These are phyloP conservation scores for Onygenales sp. DNA, from an alignment of 2,329 filamentous ascomycete genomes.

Conservation along the genomic window DNA sequence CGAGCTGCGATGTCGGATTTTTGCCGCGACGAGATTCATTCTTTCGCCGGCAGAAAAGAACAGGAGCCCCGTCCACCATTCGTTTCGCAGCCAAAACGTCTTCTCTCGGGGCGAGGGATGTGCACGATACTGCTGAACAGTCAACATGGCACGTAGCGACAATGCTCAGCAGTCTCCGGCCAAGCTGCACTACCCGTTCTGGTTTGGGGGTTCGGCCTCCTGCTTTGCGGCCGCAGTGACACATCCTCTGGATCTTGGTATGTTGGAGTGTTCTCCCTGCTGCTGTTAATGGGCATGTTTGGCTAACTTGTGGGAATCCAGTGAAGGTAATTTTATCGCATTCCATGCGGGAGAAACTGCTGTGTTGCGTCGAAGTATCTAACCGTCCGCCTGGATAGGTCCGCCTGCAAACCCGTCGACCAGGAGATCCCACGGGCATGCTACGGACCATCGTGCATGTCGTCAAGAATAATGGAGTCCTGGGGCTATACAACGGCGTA, in stretches of 20 bases:
- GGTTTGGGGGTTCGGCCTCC: slow-evolving; percentile 93
- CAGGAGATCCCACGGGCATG: slow-evolving; percentile 71
- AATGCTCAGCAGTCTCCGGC: slow-evolving; percentile 4
- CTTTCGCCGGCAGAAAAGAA: too few species aligned
- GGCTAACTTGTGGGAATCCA: slow-evolving; percentile 23
- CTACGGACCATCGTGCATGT: slow-evolving; percentile 77
- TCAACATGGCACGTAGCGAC: slow-evolving; percentile 24
- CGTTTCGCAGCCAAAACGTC: background rate
- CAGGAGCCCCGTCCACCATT: background rate
- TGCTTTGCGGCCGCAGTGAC: slow-evolving; percentile 87
- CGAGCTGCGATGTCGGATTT: too few species aligned
- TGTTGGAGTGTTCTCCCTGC: slow-evolving; percentile 25
- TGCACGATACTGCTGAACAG: background rate
- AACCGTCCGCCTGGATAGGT: slow-evolving; percentile 45
- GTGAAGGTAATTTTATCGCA: slow-evolving; percentile 41
- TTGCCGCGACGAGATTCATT: too few species aligned
- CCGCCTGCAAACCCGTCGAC: slow-evolving; percentile 73
- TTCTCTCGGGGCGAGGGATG: background rate
- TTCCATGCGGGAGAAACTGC: background rate
- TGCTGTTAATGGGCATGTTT: background rate
- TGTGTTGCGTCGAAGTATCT: background rate
- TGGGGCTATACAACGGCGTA: slow-evolving; percentile 77
- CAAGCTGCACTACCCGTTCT: slow-evolving; percentile 62
- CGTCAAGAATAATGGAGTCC: slow-evolving; percentile 61
- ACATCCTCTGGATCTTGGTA: slow-evolving; percentile 86